Conservation (phyloP, 345 rosid species). For the Odontarrhena argentea region DNA sequence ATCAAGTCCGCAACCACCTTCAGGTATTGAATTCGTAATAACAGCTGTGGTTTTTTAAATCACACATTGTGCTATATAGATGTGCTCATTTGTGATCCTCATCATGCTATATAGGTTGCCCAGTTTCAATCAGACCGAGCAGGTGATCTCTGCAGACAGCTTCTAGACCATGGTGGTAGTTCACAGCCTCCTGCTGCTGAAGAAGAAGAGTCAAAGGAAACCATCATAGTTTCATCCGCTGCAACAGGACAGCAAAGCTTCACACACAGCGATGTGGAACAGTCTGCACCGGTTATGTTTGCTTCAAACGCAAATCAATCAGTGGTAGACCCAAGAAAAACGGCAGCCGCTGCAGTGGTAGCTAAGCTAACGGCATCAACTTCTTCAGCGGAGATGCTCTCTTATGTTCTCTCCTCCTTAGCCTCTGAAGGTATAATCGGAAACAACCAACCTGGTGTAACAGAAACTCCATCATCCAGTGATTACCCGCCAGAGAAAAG, state of each 20-base stretch:
- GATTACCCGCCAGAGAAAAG: conserved; percentile 72
- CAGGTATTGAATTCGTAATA: conserved; percentile 56
- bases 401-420: conserved; percentile 86
- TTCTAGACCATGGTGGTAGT: conserved; percentile 42
- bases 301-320: conserved; percentile 44
- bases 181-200: conserved; percentile 38
- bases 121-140: conserved; percentile 61
- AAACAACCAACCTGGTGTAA: conserved; percentile 37
- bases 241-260: conserved; percentile 50
- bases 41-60: not conserved
- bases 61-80: too few species aligned
- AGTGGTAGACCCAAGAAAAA: conserved; percentile 65
- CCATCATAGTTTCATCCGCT: conserved; percentile 29
- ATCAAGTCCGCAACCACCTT: conserved; percentile 69
- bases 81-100: too few species aligned
- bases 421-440: conserved; percentile 82
- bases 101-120: conserved; percentile 46
- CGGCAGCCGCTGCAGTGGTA: conserved; percentile 84
- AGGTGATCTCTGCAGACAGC: conserved; percentile 51
- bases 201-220: conserved; percentile 56
- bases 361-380: conserved; percentile 90
- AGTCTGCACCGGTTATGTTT: conserved; percentile 68
- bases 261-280: conserved; percentile 53
- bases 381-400: conserved; percentile 91
- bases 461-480: conserved; percentile 40